Evolutionary conservation across 2,329 filamentous ascomycete species (phyloP).

Genomic region (Pezicula carpinea): DNA sequence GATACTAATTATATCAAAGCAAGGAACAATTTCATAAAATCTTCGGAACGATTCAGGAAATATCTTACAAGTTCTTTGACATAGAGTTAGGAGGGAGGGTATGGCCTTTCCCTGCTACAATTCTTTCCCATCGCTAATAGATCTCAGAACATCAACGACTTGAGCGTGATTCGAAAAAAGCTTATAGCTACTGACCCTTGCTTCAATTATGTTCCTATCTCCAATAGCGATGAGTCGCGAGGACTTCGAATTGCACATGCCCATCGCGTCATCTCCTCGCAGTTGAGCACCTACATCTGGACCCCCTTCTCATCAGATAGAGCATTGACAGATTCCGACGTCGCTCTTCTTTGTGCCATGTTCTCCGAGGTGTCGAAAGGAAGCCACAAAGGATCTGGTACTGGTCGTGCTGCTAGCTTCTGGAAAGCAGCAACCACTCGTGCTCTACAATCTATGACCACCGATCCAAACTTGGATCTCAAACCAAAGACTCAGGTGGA

Average conservation of each 20-base stretch:
- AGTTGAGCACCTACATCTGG: slow-evolving; percentile 9
- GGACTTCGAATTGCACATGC: slow-evolving; percentile 8
- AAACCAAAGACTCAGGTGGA: neutral
- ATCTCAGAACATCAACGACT: neutral
- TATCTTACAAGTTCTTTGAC: slow-evolving; percentile 6
- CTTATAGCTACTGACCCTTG: slow-evolving; percentile 5
- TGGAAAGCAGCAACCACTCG: slow-evolving; percentile 9
- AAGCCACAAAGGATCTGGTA: neutral
- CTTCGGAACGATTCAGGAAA: slow-evolving; percentile 2
- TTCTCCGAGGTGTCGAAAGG: slow-evolving; percentile 3
- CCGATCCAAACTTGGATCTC: neutral
- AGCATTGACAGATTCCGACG: neutral
- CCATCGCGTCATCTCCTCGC: slow-evolving; percentile 7
- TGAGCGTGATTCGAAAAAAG: slow-evolving; percentile 5
- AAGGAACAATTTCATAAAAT: slow-evolving; percentile 8
- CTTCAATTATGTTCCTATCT: slow-evolving; percentile 11
- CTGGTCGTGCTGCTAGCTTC: slow-evolving; percentile 2
- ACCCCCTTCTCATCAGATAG: slow-evolving; percentile 14
- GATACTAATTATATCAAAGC: neutral
- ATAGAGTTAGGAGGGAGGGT: too few relatives aligned
- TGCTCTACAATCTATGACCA: slow-evolving; percentile 16
- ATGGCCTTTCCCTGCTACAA: slow-evolving; percentile 3
- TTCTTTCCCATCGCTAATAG: neutral
- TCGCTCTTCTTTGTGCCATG: slow-evolving; percentile 4
- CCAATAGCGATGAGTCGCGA: slow-evolving; percentile 6